Evolutionary conservation across 805 yeast genomes (phyloP), one percentile per base, ranked within the genome.

Genomic region (Kluyveromyces aestuarii): DNA sequence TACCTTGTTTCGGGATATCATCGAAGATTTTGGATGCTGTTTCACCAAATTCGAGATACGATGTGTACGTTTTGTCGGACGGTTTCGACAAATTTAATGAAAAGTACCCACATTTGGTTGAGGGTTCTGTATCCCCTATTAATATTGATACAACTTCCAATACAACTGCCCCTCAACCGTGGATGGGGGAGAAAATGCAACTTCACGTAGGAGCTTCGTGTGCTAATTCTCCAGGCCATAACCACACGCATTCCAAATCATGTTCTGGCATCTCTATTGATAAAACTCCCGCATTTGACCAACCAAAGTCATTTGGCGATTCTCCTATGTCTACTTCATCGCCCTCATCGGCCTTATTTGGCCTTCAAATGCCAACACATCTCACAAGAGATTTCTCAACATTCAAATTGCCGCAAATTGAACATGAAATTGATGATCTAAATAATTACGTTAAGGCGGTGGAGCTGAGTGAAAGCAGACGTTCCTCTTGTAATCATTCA

Each of bases 391-490:
- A 59, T 14, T 27, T 52, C 16, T 55, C 49, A 27, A 44, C 55
- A 25, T 63, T 63, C 49, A 62, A 58, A 41, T 48, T 62, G 18
- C 48, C 60, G 9, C 62, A 62, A 45, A 61, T 60, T 46, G 68
- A 63, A 46, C 45, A 43, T 7, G 67, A 63, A 45, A 48, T 59
- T 9, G 54, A 57, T 57, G 56, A 61, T 49, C 18, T 63, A 35
- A 66, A 62, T 44, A 55, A 62, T 6, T 63, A 63, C 39, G 33
- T 63, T 35, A 59, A 60, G 51, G 68, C 67, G 10, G 68, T 63
- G 1, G 53, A 60, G 41, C 47, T 62, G 2, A 62, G 58, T 33
- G 67, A 63, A 48, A 58, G 41, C 18, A 41, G 37, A 46, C 44
- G 41, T 37, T 44, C 17, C 30, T 41, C 41, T 25, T 41, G 10